Percentiles rank a stretch among this genome's conserved stretches.
Evolutionary conservation across 1,139 yeast genomes (phyloP).

Genomic region (Candida gigantensis): DNA sequence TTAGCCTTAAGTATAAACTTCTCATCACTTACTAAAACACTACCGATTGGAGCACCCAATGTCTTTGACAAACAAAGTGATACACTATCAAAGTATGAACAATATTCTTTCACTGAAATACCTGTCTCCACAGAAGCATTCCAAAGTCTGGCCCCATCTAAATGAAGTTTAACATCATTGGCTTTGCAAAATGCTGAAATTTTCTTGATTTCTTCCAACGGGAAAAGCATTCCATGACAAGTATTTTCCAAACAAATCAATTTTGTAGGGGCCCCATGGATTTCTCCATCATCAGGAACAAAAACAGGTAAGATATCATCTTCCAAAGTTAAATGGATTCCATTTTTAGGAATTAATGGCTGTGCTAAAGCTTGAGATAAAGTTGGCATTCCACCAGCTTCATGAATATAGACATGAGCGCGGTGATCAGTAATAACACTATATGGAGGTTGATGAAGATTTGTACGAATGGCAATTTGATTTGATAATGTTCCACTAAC

Average conservation of each 20-base stretch:
- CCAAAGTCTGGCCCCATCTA: conserved; percentile 53
- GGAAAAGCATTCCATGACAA: conserved; percentile 46
- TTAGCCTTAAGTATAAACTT: conserved; percentile 43
- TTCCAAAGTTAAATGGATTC: conserved; percentile 38
- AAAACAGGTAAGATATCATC: conserved; percentile 39
- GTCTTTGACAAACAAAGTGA: conserved; percentile 48
- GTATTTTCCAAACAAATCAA: conserved; percentile 49
- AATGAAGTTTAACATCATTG: conserved; percentile 38
- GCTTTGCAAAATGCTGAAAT: conserved; percentile 39
- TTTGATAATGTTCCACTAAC: conserved; percentile 50
- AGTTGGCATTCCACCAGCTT: conserved; percentile 49
- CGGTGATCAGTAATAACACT: conserved; percentile 43
- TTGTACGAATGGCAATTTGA: conserved; percentile 43
- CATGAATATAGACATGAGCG: conserved; percentile 41
- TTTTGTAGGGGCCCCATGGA: conserved; percentile 50
- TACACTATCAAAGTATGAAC: conserved; percentile 44
- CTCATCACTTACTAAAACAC: conserved; percentile 38
- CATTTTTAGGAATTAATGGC: conserved; percentile 41
- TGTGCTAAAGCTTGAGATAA: conserved; percentile 49
- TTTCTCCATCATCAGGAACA: conserved; percentile 51
- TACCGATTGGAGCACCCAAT: conserved; percentile 50
- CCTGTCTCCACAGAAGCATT: conserved; percentile 47
- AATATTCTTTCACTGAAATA: conserved; percentile 37
- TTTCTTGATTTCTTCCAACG: conserved; percentile 41
- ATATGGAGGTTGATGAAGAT: conserved; percentile 48